Evolutionary conservation across 495 filamentous ascomycete species (phyloP), one percentile per base, ranked within the genome.

Genomic region (Neurospora discreta): DNA sequence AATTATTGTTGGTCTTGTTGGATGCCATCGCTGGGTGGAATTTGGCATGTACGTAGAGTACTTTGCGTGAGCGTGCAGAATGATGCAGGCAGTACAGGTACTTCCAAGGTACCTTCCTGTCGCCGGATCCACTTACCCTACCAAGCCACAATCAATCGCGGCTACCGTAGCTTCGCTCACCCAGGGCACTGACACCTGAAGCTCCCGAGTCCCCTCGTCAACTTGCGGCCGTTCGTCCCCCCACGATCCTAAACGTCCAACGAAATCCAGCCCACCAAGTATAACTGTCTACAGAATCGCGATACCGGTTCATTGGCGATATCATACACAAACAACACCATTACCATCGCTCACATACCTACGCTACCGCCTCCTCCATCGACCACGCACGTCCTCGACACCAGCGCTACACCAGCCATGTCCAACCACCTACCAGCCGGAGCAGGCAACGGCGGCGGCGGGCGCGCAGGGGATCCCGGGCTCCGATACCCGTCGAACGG

Each of bases 401-500:
- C 52, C 16, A 60, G 52, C 6, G 13, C 13, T 13, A 60, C 20
- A 52, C 13, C 15, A 52, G 26, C 15, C 5, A 60, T 60, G 52
- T 60, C 52, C 13, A 60, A 18, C 52, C 70, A 71, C 70, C n/a
- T 71, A 67, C n/a, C 70, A 41, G 60, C 39, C 52, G 52, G 68
- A 69, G 38, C 38, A 39, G 68, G 39, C 68, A 41, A 10, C 68
- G 68, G 36, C 68, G 8, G 23, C 20, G 30, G 39, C 11, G 39
- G 4, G n/a, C 68, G 68, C 18, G 33, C 23, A 38, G 68, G 46
- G 39, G 75, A 84, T 60, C 80, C 88, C 10, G 93, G 91, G n/a
- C 91, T 99, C 68, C 91, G 94, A 73, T 93, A 97, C 76, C 94
- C 95, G n/a, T 91, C 92, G 36, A 95, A 91, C 78, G 92, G 92